Evolutionary conservation across 495 filamentous ascomycete species (phyloP).

Genomic region (Hypomontagnella submonticulosa): DNA sequence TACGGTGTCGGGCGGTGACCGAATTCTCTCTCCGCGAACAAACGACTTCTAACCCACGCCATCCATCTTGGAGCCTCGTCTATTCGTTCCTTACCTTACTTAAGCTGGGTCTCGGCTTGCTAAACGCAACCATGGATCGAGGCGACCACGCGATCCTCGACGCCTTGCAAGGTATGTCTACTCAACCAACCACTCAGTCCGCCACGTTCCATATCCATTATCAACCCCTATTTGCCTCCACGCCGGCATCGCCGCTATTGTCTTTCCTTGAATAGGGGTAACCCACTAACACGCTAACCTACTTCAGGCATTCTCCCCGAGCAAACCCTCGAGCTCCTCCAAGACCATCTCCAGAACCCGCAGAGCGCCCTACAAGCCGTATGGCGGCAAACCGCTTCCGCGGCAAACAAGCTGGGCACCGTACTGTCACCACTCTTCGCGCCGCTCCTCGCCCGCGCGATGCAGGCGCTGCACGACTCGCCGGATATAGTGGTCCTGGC

Average conservation of each 20-base stretch:
- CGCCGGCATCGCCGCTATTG: not conserved
- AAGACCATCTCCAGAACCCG: slow-evolving; percentile 52
- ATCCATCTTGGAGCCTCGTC: not conserved
- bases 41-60: not conserved
- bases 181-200: not conserved
- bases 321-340: slow-evolving; percentile 48
- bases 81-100: not conserved
- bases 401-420: slow-evolving; percentile 50
- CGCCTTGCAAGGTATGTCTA: slow-evolving; percentile 42
- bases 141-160: slow-evolving; percentile 40
- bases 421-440: slow-evolving; percentile 49
- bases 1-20: slow-evolving; percentile 4
- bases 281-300: not conserved
- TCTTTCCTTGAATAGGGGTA: not conserved
- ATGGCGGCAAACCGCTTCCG: slow-evolving; percentile 40
- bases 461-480: slow-evolving; percentile 50
- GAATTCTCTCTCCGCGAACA: not conserved
- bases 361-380: slow-evolving; percentile 50
- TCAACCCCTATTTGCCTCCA: not conserved
- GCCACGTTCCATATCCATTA: not conserved
- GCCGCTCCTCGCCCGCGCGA: slow-evolving; percentile 61
- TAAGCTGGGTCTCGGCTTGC: no score
- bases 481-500: slow-evolving; percentile 71
- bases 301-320: slow-evolving; percentile 55
- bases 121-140: slow-evolving; percentile 35